Evolutionary conservation across 495 filamentous ascomycete species (phyloP).

Genomic region (Xylaria grammica): DNA sequence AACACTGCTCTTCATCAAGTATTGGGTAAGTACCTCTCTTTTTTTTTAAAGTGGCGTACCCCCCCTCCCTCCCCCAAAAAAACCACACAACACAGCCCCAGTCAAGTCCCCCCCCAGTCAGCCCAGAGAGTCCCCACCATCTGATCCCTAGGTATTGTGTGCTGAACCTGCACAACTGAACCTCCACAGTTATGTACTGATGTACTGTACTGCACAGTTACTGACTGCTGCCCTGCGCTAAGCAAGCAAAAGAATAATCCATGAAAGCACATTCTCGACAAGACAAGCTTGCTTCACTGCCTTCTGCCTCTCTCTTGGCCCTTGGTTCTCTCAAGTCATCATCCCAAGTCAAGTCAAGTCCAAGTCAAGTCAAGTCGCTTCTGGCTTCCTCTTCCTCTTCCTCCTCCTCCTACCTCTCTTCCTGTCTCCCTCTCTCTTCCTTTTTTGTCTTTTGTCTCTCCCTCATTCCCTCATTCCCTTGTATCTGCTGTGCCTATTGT

Average conservation of each 20-base stretch:
- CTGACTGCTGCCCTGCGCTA: too few relatives aligned
- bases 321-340: constrained; percentile 1
- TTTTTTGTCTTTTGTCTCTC: neutral
- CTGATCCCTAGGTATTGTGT: too few relatives aligned
- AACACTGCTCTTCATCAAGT: too few relatives aligned
- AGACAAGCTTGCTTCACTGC: constrained; percentile 21
- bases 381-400: neutral
- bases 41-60: too few relatives aligned
- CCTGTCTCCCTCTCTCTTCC: neutral
- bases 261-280: neutral
- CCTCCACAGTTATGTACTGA: too few relatives aligned
- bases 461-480: neutral
- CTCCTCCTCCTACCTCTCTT: neutral
- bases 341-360: neutral
- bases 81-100: too few relatives aligned
- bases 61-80: too few relatives aligned
- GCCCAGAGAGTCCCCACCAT: too few relatives aligned
- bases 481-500: neutral
- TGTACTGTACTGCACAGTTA: too few relatives aligned
- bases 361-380: constrained; percentile 1
- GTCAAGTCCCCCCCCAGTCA: too few relatives aligned
- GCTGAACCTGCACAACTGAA: too few relatives aligned
- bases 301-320: neutral
- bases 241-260: neutral
- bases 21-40: too few relatives aligned